Evolutionary conservation across 345 rosid species (phyloP).

Genomic region (Murraya koenigii): DNA sequence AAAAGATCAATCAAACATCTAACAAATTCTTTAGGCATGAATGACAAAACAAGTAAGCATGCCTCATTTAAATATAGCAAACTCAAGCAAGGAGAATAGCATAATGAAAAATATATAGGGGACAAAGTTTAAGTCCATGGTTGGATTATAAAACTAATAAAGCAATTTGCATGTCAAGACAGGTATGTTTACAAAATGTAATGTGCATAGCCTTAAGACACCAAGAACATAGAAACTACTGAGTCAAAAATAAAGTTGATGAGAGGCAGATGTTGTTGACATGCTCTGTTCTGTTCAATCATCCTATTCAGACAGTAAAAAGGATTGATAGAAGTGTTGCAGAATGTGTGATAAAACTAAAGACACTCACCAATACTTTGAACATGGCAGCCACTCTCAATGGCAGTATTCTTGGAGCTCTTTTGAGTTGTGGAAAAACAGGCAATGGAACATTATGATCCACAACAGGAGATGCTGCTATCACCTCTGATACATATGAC

Average conservation of each 20-base stretch:
- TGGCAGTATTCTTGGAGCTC: constrained; percentile 61
- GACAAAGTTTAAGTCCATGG: neutral
- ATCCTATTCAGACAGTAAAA: neutral
- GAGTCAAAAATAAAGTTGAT: neutral
- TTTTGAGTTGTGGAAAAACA: constrained; percentile 67
- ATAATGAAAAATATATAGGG: neutral
- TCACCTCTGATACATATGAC: constrained; percentile 63
- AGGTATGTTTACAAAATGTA: neutral
- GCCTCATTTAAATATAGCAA: neutral
- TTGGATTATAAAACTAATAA: neutral
- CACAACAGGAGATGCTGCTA: constrained; percentile 55
- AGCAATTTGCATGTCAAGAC: neutral
- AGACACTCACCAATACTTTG: constrained; percentile 68
- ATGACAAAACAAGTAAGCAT: neutral
- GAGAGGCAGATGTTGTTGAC: neutral
- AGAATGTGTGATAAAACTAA: neutral
- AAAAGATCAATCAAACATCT: neutral
- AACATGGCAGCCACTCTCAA: constrained; percentile 87
- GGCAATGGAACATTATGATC: constrained; percentile 49
- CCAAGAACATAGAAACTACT: neutral
- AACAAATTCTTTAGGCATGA: neutral
- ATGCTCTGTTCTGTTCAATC: neutral
- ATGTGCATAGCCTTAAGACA: neutral
- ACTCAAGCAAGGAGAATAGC: neutral
- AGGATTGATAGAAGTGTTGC: neutral